Conservation (phyloP, 2,329 filamentous ascomycete species). For the Scorias spongiosa region DNA sequence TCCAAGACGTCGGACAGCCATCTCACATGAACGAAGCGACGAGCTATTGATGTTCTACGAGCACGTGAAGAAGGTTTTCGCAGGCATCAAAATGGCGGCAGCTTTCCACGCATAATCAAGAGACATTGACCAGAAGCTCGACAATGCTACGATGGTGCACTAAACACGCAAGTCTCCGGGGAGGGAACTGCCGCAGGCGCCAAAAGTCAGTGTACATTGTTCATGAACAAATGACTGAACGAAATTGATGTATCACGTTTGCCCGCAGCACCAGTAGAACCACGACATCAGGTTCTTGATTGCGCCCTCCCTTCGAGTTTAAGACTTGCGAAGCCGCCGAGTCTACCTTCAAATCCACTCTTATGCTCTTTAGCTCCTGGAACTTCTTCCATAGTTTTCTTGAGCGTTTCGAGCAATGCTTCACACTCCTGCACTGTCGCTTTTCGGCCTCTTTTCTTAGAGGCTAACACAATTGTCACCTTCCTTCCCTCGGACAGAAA, state of each 20-base stretch:
- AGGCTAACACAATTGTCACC: slow-evolving; percentile 58
- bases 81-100: not conserved
- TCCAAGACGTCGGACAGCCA: no score
- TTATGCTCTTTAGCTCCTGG: slow-evolving; percentile 31
- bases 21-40: no score
- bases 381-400: slow-evolving; percentile 28
- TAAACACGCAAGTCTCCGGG: no score
- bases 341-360: slow-evolving; percentile 26
- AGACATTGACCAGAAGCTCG: no score
- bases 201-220: no score
- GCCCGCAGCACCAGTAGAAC: no score
- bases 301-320: slow-evolving; percentile 26
- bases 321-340: slow-evolving; percentile 31
- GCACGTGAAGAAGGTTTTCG: no score
- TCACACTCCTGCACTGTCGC: slow-evolving; percentile 47
- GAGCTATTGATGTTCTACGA: no score
- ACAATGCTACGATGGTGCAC: no score
- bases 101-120: not conserved
- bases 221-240: no score
- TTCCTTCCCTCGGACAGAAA: slow-evolving; percentile 62
- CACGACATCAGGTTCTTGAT: not conserved
- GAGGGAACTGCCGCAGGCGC: no score
- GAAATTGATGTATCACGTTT: no score
- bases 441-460: slow-evolving; percentile 47
- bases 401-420: slow-evolving; percentile 39